A percentile compares a stretch with the other conserved stretches of the same genome.
These are phyloP conservation scores for Diaporthe sp. DNA, from an alignment of 2,329 filamentous ascomycete species.

Conservation along the genomic window DNA sequence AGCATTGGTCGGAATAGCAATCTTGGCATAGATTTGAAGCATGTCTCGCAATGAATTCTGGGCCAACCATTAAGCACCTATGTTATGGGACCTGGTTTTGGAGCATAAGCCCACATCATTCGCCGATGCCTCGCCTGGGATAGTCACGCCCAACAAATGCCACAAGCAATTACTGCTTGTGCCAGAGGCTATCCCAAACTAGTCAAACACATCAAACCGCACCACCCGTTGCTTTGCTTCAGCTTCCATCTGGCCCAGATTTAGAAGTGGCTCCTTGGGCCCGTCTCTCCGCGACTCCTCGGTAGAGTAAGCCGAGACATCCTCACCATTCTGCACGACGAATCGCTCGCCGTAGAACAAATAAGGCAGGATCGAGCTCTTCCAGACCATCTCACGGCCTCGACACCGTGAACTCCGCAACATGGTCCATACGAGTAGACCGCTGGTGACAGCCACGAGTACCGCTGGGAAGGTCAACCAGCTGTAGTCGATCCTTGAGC, in stretches of 20 bases:
- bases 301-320: not conserved
- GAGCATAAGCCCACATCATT: too few species aligned
- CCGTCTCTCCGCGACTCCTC: not conserved
- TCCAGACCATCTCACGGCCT: not conserved
- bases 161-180: too few species aligned
- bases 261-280: not conserved
- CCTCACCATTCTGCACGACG: not conserved
- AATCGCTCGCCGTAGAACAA: not conserved
- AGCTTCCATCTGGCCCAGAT: not conserved
- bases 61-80: too few species aligned
- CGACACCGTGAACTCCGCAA: not conserved
- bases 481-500: not conserved
- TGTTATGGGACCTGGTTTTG: too few species aligned
- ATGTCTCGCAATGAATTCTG: not conserved
- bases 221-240: not conserved
- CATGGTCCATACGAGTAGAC: not conserved
- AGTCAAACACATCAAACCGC: not conserved
- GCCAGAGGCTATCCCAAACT: not conserved
- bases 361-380: not conserved
- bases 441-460: not conserved
- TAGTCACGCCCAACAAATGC: too few species aligned
- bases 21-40: not conserved
- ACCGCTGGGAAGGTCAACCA: not conserved
- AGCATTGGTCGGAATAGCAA: conserved; percentile 8
- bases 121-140: too few species aligned